Conservation (phyloP, 2,329 filamentous ascomycete species). For the Arachnopeziza araneosa region DNA sequence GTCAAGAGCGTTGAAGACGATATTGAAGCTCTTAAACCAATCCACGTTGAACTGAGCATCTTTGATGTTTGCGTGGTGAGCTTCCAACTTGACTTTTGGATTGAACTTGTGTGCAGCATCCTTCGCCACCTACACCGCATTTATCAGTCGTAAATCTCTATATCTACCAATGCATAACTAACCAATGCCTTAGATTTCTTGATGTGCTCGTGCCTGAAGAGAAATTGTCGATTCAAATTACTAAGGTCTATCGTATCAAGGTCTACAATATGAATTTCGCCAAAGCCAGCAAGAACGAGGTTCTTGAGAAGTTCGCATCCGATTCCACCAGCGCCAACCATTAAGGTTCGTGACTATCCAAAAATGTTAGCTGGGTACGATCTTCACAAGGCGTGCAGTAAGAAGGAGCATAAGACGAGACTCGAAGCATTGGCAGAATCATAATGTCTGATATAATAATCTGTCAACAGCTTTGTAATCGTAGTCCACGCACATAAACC, state of each 20-base stretch:
- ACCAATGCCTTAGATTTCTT: slow-evolving; percentile 95
- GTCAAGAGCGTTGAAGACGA: slow-evolving; percentile 96
- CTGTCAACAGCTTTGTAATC: background rate
- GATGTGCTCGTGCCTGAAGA: slow-evolving; percentile 95
- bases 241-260: slow-evolving; percentile 97
- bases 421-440: background rate
- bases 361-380: slow-evolving; percentile 30
- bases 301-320: slow-evolving; percentile 98
- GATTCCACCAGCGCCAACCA: slow-evolving; percentile 95
- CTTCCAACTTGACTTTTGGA: slow-evolving; percentile 76
- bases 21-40: slow-evolving; percentile 77
- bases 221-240: slow-evolving; percentile 95
- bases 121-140: slow-evolving; percentile 66
- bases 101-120: slow-evolving; percentile 90
- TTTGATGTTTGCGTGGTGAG: slow-evolving; percentile 94
- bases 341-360: slow-evolving; percentile 72
- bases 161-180: slow-evolving; percentile 31
- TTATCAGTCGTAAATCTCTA: slow-evolving; percentile 7
- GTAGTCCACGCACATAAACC: background rate
- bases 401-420: background rate
- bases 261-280: slow-evolving; percentile 90
- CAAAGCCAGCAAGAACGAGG: slow-evolving; percentile 84
- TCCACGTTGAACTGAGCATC: slow-evolving; percentile 77
- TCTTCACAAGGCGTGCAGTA: slow-evolving; percentile 6
- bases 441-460: background rate